Evolutionary conservation across 164 flowering plant species (phyloP).

Genomic region (Amborella trichopoda): DNA sequence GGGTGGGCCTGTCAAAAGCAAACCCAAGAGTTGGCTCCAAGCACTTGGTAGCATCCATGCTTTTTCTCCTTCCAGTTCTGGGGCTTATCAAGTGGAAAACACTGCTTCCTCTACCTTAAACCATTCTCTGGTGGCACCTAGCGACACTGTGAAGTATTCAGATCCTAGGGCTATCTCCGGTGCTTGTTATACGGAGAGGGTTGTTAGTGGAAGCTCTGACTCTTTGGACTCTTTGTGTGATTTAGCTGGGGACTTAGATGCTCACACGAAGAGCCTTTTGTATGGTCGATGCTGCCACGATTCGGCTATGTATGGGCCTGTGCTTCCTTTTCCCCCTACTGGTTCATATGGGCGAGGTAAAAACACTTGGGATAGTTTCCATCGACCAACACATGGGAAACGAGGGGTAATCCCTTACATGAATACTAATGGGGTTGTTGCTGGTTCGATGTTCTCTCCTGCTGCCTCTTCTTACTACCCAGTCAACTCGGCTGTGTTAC

Average conservation of each 20-base stretch:
- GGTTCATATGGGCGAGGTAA: slow-evolving; percentile 2
- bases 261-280: neutral
- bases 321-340: neutral
- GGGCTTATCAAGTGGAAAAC: neutral
- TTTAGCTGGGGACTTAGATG: neutral
- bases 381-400: slow-evolving; percentile 20
- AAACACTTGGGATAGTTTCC: slow-evolving; percentile 20
- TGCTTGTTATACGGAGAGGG: neutral
- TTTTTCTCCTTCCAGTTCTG: neutral
- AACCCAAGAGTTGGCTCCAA: neutral
- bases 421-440: slow-evolving; percentile 29
- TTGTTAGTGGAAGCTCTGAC: neutral
- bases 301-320: neutral
- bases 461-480: slow-evolving; percentile 4
- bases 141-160: neutral
- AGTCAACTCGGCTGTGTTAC: slow-evolving; percentile 19
- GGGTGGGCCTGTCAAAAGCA: neutral
- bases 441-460: slow-evolving; percentile 26
- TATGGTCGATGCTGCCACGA: neutral
- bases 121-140: neutral
- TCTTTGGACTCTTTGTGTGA: neutral
- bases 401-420: slow-evolving; percentile 17
- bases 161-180: neutral
- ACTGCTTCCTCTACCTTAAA: neutral
- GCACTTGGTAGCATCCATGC: neutral